Base-by-base conservation (phyloP, 2,329 filamentous ascomycete species). In the Epicoccum sorghinum region DNA sequence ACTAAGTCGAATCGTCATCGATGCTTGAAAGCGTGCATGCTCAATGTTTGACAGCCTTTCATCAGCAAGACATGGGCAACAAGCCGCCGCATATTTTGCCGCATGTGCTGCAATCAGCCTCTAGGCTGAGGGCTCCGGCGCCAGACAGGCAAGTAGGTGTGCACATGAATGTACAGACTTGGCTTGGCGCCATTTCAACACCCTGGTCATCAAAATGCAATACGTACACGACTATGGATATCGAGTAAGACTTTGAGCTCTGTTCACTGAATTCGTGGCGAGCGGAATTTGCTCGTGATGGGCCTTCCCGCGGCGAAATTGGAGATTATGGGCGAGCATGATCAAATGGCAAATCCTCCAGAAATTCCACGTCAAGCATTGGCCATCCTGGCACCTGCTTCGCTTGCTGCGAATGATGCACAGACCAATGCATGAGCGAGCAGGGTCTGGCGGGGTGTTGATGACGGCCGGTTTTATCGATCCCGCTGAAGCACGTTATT, bases 391-490 rank as follows among this genome's bases (percentile, higher is more conserved):
- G 50, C 50, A 55, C 37, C 18, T 47, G 46, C 30, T 30, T 29
- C 47, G 43, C 36, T 49, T 55, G 45, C 29, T 43, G 46, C 36
- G 23, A 44, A 38, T 40, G 4, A 18, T 29, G 52, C 52, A 55
- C 46, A 42, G 52, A 25, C 52, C 52, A 49, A 36, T 7, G 33
- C 23, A 33, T n/a, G 13, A 36, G 36, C 29, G 30, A 40, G 30
- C 52, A 35, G 32, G 44, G 52, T 49, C 52, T 56, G 53, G 54
- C 52, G 59, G 61, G 52, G 45, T 57, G 39, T 54, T 60, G 61
- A 64, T 64, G 61, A 41, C 48, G 52, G 57, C 48, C 54, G 46
- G 50, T 54, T 18, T 48, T 25, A 54, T 64, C 62, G 62, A 65
- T 65, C 59, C 59, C 41, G 52, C 60, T 51, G 47, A 45, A 60